phyloP scores from a whole-genome alignment of 2,329 filamentous ascomycete species.

The Fusarium sp. region DNA sequence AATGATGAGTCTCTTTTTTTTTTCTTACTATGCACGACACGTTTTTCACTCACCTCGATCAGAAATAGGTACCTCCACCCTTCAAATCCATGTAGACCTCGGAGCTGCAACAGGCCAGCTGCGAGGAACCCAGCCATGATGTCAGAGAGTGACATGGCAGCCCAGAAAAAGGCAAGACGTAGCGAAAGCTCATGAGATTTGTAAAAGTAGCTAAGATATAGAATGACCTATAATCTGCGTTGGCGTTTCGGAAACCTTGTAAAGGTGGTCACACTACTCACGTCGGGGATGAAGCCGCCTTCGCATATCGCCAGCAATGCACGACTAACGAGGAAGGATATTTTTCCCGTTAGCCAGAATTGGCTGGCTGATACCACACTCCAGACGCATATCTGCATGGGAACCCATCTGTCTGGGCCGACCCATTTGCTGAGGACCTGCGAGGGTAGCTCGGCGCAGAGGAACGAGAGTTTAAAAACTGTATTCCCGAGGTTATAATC shows the following conservation, averaged over 20 bases:
- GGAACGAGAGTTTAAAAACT: conserved; percentile 46
- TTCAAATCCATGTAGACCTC: conserved; percentile 60
- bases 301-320: conserved; percentile 28
- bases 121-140: conserved; percentile 30
- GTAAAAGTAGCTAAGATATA: conserved; percentile 78
- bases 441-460: conserved; percentile 61
- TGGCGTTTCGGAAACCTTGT: background rate
- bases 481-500: conserved; percentile 50
- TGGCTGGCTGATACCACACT: conserved; percentile 43
- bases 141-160: conserved; percentile 40
- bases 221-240: conserved; percentile 51
- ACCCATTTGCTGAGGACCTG: conserved; percentile 69
- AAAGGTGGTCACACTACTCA: conserved; percentile 9
- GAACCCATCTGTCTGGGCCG: conserved; percentile 70
- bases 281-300: conserved; percentile 32
- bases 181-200: conserved; percentile 63
- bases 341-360: conserved; percentile 18
- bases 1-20: background rate
- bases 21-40: background rate
- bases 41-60: conserved; percentile 42
- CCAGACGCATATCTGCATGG: conserved; percentile 67
- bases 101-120: conserved; percentile 65
- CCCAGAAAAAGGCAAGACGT: conserved; percentile 76
- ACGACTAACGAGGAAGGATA: conserved; percentile 20
- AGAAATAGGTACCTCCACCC: conserved; percentile 70